Evolutionary conservation across 2,329 filamentous ascomycete species (phyloP), one percentile per base, ranked within the genome.

Genomic region (Penicillium sp.): DNA sequence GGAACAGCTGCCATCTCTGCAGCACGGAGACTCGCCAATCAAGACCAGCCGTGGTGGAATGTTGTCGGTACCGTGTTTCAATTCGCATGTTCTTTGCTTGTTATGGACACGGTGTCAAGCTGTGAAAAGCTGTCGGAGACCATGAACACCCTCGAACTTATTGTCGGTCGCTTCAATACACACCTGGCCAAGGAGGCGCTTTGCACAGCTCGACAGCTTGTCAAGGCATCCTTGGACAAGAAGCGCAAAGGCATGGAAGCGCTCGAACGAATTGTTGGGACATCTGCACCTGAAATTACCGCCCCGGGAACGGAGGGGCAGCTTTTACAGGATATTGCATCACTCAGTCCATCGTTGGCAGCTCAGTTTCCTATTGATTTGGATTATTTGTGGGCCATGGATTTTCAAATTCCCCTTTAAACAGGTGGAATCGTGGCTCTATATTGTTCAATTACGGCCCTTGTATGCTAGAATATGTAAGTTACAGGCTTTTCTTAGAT

Each of bases 1-100:
- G 75, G 76, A 1, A 69, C 67, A 26, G 59, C 63, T 23, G 71
- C 75, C 8, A 60, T 77, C 1, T 62, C 64, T 9, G 74, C 77
- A 4, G 71, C 76, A 5, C 63, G 64, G 6, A 67, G 67, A 21
- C 58, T 78, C 3, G 68, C 74, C 3, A 66, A 69, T n/a, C 67
- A 67, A 43, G 64, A 68, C 8, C 70, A 67, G 19, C 75, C 75
- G 4, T 79, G 77, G 77, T 80, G 77, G 77, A 78, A 78, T 57
- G 67, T 78, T 1, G 61, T 79, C 2, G 72, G 73, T 48, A 72
- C 73, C 0, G 68, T 73, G 0, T 80, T 80, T 49, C 77, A 79
- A 56, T 78, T 77, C 43, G 65, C 77, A 10, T 79, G 76, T 59
- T 71, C 76, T 27, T 64, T 75, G 4, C 67, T 80, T 13, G 75